Conservation (phyloP, 441 rosid species). For the Eruca vesicaria region DNA sequence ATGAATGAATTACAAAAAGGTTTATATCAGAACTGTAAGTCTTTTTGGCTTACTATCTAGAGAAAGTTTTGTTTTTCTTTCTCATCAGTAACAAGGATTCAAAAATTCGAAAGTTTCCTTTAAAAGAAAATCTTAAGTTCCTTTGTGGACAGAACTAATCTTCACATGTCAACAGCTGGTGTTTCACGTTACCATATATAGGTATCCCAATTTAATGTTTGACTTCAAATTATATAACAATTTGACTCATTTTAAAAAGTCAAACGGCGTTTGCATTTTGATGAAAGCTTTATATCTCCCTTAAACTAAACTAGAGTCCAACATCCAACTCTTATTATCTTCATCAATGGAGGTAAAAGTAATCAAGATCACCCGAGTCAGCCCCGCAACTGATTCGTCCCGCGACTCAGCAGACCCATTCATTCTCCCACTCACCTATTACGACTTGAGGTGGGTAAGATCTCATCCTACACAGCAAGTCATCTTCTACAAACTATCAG, state of each 20-base stretch:
- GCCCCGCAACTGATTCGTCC: neutral
- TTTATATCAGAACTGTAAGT: too few relatives aligned
- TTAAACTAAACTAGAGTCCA: neutral
- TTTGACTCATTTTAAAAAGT: neutral
- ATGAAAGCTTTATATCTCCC: neutral
- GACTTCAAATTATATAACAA: neutral
- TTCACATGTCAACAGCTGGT: neutral
- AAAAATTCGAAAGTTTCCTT: too few relatives aligned
- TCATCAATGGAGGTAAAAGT: slow-evolving; percentile 11
- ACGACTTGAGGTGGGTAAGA: neutral
- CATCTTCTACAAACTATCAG: slow-evolving; percentile 3
- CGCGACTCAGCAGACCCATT: neutral
- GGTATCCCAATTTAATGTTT: neutral
- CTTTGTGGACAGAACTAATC: neutral
- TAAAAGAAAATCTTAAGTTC: too few relatives aligned
- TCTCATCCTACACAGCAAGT: neutral
- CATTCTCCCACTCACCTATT: neutral
- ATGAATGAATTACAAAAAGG: neutral
- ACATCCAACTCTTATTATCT: neutral
- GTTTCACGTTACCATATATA: neutral
- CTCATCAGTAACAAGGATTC: too few relatives aligned
- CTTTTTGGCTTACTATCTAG: too few relatives aligned
- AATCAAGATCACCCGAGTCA: slow-evolving; percentile 12
- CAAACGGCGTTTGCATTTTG: neutral
- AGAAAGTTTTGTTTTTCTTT: too few relatives aligned